Evolutionary conservation across 164 flowering plant species (phyloP).

Genomic region (Amborella trichopoda): DNA sequence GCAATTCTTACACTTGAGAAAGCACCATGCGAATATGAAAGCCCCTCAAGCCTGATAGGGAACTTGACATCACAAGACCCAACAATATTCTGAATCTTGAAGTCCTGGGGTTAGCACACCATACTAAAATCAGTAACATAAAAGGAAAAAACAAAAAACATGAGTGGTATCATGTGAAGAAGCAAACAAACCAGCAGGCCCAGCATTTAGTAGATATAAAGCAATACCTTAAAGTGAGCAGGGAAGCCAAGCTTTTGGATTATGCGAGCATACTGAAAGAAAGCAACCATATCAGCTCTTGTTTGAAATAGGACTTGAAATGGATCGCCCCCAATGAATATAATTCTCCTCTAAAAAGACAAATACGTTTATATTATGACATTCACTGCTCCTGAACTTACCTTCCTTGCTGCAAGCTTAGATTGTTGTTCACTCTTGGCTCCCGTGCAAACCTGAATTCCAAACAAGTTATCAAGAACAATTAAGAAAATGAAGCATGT

Average conservation of each 20-base stretch:
- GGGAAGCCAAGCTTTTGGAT: conserved; percentile 93
- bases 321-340: too few species aligned
- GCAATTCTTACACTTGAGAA: conserved; percentile 86
- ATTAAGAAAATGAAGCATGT: not conserved
- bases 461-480: not conserved
- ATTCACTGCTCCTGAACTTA: conserved; percentile 5
- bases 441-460: conserved; percentile 84
- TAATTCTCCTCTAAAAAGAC: too few species aligned
- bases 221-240: conserved; percentile 86
- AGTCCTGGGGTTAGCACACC: conserved; percentile 35
- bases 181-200: not conserved
- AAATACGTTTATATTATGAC: not conserved
- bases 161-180: not conserved
- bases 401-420: conserved; percentile 88
- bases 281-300: not conserved
- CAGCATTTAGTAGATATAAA: too few species aligned
- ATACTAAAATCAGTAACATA: not conserved
- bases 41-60: conserved; percentile 84
- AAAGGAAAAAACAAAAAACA: not conserved
- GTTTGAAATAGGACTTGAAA: too few species aligned
- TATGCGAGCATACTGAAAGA: conserved; percentile 76
- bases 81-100: conserved; percentile 87
- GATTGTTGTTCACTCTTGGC: conserved; percentile 95
- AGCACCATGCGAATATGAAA: conserved; percentile 73
- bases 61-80: conserved; percentile 92